Base-by-base conservation (phyloP, 108 stramenopile species). In the Cyclostephanos invisitatus region DNA sequence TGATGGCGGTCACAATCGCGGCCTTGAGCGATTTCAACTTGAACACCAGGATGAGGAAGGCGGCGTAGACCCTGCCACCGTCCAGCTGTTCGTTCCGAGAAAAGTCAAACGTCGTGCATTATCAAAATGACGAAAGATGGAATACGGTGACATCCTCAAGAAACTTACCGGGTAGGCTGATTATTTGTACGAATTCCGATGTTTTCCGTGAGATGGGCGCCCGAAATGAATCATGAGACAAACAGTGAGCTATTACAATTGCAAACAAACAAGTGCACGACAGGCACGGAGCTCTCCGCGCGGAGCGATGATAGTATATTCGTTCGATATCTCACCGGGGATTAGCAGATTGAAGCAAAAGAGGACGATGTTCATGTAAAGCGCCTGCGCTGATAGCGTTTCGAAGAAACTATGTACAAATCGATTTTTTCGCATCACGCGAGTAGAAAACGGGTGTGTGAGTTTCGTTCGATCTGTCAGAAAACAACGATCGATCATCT, bases 21-120 rank as follows among this genome's bases (percentile, higher is more conserved):
- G 79, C 79, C 5, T 18, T 61, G 5, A 62, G 14, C 7, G 70
- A 59, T 67, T 67, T 55, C 5, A 72, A 21, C 25, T 72, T 72
- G 25, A 72, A 53, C 15, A 48, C 35, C 24, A 78, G 50, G 5
- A 78, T 72, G 20, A 78, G 70, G 11, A 47, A 24, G 2, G 84
- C 81, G 27, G 84, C 84, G 18, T 67, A 76, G 38, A 74, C 65
- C 59, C 84, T 63, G 17, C 84, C 84, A 32, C 84, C 84, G 27
- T 57, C 56, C 27, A 57, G 17, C 56, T 57, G 44, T 15, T 3
- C 4, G 14, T 15, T 15, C 44, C 15, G 27, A 57, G 17, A 25
- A 46, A 15, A 15, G 3, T 17, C 0, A 3, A 14, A 11, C 12
- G 3, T 37, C 40, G 14, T 14, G 2, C 15, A 46, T 46, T 1